A percentile compares a stretch with the other conserved stretches of the same genome.
phyloP scores from a whole-genome alignment of 2,329 filamentous ascomycete species.

The Xylaria sp. region DNA sequence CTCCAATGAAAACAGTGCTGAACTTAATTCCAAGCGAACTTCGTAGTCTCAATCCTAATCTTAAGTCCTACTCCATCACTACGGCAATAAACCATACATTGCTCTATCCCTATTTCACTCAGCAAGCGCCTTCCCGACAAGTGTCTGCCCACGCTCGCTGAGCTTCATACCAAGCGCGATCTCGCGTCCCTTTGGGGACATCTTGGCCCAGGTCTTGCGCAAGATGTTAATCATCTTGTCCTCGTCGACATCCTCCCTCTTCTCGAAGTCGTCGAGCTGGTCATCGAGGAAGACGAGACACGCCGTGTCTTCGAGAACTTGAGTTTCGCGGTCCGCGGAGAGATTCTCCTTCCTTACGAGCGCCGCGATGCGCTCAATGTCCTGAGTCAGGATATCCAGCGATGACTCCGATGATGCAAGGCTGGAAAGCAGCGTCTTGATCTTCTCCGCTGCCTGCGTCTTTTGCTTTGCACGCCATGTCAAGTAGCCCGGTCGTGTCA shows the following conservation, averaged over 20 bases:
- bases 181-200: slow-evolving; percentile 66
- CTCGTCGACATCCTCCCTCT: slow-evolving; percentile 68
- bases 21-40: neutral
- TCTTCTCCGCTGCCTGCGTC: slow-evolving; percentile 61
- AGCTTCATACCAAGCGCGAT: slow-evolving; percentile 71
- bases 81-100: neutral
- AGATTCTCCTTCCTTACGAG: slow-evolving; percentile 81
- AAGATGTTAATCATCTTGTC: slow-evolving; percentile 76
- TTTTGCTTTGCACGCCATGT: slow-evolving; percentile 79
- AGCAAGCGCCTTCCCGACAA: slow-evolving; percentile 69
- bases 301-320: slow-evolving; percentile 82
- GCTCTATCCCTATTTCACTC: slow-evolving; percentile 26
- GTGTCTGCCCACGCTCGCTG: slow-evolving; percentile 63
- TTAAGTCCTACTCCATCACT: neutral
- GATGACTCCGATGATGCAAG: slow-evolving; percentile 31
- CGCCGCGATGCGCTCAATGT: slow-evolving; percentile 67
- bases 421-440: slow-evolving; percentile 60
- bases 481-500: slow-evolving; percentile 77
- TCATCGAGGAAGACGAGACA: slow-evolving; percentile 88
- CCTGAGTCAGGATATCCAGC: slow-evolving; percentile 48
- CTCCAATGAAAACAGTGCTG: neutral
- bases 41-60: neutral
- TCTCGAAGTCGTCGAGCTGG: slow-evolving; percentile 82
- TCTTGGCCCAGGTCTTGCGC: slow-evolving; percentile 78
- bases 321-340: slow-evolving; percentile 67